Base-by-base conservation (phyloP, 306 rosid species). In the Phaseolus lunatus region DNA sequence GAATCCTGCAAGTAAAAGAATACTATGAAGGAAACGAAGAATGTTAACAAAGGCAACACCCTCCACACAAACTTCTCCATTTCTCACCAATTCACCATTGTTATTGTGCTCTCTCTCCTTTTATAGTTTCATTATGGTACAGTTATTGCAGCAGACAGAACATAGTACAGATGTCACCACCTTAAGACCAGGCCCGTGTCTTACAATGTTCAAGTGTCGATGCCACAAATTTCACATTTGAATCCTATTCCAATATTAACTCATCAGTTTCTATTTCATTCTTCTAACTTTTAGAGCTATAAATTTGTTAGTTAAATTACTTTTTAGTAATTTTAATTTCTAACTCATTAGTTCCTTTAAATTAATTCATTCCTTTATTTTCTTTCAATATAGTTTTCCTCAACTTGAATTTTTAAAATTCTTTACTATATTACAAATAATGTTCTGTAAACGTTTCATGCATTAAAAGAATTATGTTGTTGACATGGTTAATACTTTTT, bases 61-160 rank as follows among this genome's bases (percentile, higher is more conserved):
- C 87, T 87, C 95, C 94, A 90, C 23, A 72, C 67, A 48, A 94
- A 80, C 58, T 63, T 31, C 26, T 74, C 85, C 93, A 88, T 91
- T 61, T 72, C 52, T 35, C 73, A 22, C 53, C 3, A 10, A 39
- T 3, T 62, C 67, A 15, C 44, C 4, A 31, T 61, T 29, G 22
- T 31, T 4, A 31, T 62, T 29, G 13, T 62, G 44, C 14, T 58
- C 20, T 58, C 39, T 58, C 39, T 58, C 19, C 11, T 26, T 58
- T 58, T 27, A 58, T 58, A 58, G 39, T 58, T 61, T 31, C 7
- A 29, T 61, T 26, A 14, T 59, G 63, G 3, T 23, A n/a, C 5
- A 5, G 33, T 2, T 53, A 52, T 13, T 26, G 15, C 18, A 5
- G 11, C 66, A 59, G 22, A 61, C 37, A 61, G 16, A 43, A 3